A percentile compares a stretch with the other conserved stretches of the same genome.
Conservation (phyloP, 345 rosid genomes). For the Citrus mangshanensis region DNA sequence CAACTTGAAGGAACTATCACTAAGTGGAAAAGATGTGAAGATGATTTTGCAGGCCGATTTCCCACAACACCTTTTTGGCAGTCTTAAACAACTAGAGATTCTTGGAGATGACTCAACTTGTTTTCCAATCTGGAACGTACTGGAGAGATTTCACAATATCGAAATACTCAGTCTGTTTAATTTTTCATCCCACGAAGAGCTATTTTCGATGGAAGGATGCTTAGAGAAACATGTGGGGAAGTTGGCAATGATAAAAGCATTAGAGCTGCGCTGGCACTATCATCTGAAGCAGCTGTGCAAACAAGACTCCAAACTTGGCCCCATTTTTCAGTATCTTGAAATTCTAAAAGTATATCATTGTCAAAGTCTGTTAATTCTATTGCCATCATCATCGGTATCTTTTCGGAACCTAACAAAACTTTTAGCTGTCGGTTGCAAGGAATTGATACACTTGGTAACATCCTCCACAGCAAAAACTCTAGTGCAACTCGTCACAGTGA, state of each 20-base stretch:
- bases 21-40: neutral
- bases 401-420: too few species aligned
- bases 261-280: rapidly evolving
- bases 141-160: constrained; percentile 10
- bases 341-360: too few species aligned
- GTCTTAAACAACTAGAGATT: neutral
- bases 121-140: constrained; percentile 2
- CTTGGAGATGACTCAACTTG: neutral
- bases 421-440: too few species aligned
- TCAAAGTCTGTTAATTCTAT: too few species aligned
- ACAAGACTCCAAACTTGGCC: too few species aligned
- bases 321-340: too few species aligned
- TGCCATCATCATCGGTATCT: too few species aligned
- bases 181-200: neutral
- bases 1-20: constrained; percentile 10
- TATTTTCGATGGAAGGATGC: neutral
- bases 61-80: neutral
- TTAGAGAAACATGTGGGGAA: neutral
- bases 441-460: too few species aligned
- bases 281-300: too few species aligned
- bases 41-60: neutral
- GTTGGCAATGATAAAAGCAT: neutral
- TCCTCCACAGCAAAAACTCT: too few species aligned
- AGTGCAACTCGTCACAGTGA: too few species aligned
- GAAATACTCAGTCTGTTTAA: neutral